A percentile compares a stretch with the other conserved stretches of the same genome.
These are phyloP conservation scores for Penicillium malachiteum DNA, from an alignment of 495 filamentous ascomycete species.

Conservation along the genomic window DNA sequence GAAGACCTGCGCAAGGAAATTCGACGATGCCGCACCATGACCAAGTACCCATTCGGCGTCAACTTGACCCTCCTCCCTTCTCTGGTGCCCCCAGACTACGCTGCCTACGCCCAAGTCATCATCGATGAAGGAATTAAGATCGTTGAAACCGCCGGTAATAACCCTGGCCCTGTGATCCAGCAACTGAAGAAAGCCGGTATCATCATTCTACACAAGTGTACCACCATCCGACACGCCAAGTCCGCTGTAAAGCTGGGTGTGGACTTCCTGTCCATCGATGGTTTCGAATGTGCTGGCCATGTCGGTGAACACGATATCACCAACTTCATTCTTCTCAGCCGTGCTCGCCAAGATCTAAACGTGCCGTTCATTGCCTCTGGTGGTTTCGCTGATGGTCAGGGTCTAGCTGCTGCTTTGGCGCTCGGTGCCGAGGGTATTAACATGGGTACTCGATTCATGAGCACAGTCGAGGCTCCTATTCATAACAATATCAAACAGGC, in stretches of 20 bases:
- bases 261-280: conserved; percentile 94
- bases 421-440: conserved; percentile 95
- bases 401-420: conserved; percentile 85
- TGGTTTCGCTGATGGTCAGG: conserved; percentile 93
- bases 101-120: conserved; percentile 85
- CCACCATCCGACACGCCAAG: conserved; percentile 90
- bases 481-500: conserved; percentile 90
- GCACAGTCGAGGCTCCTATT: conserved; percentile 87
- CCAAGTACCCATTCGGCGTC: conserved; percentile 85
- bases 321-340: conserved; percentile 89
- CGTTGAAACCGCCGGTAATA: conserved; percentile 96
- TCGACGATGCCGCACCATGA: conserved; percentile 79
- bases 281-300: conserved; percentile 96
- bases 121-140: conserved; percentile 92
- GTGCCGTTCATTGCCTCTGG: conserved; percentile 95
- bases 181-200: conserved; percentile 78
- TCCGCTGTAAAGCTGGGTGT: conserved; percentile 92
- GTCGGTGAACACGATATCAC: conserved; percentile 96
- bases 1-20: conserved; percentile 95
- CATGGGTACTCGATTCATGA: conserved; percentile 92
- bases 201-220: conserved; percentile 95
- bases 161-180: conserved; percentile 84
- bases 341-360: conserved; percentile 79
- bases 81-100: conserved; percentile 86
- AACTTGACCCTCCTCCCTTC: conserved; percentile 95